Percentiles rank a stretch among this genome's conserved stretches.
phyloP scores from a whole-genome alignment of 2,329 filamentous ascomycete genomes.

The Saccharata proteae region DNA sequence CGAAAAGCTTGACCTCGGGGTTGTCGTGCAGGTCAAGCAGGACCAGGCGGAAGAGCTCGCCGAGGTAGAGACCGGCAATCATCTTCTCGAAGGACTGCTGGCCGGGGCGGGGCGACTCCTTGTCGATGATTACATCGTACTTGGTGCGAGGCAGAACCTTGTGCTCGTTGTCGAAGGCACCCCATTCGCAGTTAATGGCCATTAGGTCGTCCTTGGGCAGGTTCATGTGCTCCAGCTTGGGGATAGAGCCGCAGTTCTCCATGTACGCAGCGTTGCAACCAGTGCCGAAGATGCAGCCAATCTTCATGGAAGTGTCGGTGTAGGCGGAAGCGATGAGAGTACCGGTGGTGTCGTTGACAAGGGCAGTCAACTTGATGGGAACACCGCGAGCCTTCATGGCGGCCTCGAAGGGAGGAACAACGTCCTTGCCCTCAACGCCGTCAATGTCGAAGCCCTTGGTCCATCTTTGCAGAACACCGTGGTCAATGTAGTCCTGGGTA shows the following conservation, averaged over 20 bases:
- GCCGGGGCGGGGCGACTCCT: conserved; percentile 80
- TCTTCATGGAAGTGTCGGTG: conserved; percentile 85
- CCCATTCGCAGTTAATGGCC: conserved; percentile 98
- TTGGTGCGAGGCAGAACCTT: conserved; percentile 73
- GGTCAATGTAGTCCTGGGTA: conserved; percentile 85
- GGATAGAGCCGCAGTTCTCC: conserved; percentile 81
- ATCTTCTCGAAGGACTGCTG: conserved; percentile 98
- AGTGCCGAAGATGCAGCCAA: conserved; percentile 96
- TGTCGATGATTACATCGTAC: conserved; percentile 81
- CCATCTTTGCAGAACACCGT: conserved; percentile 87
- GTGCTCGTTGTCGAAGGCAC: conserved; percentile 92
- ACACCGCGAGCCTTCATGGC: conserved; percentile 68
- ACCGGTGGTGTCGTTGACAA: conserved; percentile 97
- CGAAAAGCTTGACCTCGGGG: conserved; percentile 55
- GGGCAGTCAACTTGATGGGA: conserved; percentile 80
- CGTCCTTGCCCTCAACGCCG: conserved; percentile 81
- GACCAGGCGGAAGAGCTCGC: conserved; percentile 85
- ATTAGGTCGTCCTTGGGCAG: conserved; percentile 74
- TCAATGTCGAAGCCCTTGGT: conserved; percentile 95
- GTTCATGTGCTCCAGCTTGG: conserved; percentile 87
- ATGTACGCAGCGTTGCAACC: conserved; percentile 98
- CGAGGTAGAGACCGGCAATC: conserved; percentile 88
- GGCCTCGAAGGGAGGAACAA: conserved; percentile 77
- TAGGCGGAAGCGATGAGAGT: conserved; percentile 94
- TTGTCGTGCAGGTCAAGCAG: conserved; percentile 71